phyloP scores from a whole-genome alignment of 768 basidiomycete genomes.

The Xerocomellus intermedius region DNA sequence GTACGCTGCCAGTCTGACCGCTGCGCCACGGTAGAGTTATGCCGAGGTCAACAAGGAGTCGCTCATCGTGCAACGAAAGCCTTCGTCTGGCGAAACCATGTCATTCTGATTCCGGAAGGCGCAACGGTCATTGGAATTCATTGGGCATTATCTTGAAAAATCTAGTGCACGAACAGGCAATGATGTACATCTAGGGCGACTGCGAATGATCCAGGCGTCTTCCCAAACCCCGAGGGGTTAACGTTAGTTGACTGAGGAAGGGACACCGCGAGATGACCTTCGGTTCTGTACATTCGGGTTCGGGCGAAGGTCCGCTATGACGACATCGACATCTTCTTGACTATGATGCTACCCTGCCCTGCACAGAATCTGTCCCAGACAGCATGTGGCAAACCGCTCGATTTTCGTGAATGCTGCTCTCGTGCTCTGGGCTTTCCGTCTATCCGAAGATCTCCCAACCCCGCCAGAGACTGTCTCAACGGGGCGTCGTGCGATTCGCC shows the following conservation, averaged over 20 bases:
- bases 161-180: neutral
- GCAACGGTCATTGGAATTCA: constrained; percentile 2
- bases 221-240: constrained; percentile 5
- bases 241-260: neutral
- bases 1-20: neutral
- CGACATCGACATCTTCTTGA: no score
- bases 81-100: neutral
- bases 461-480: no score
- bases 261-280: neutral
- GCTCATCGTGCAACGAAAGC: constrained; percentile 7
- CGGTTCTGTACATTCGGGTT: constrained; percentile 8
- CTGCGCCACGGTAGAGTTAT: neutral
- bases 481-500: no score
- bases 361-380: constrained; percentile 3
- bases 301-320: neutral
- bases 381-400: constrained; percentile 4
- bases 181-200: neutral
- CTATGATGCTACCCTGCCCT: no score
- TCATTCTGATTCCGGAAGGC: constrained; percentile 9
- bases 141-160: neutral
- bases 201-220: constrained; percentile 3
- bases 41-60: neutral
- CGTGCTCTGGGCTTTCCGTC: constrained; percentile 6
- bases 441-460: constrained; percentile 11
- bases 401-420: neutral